phyloP scores from a whole-genome alignment of 257 asterid genomes.

The Jaltomata sinuosa region DNA sequence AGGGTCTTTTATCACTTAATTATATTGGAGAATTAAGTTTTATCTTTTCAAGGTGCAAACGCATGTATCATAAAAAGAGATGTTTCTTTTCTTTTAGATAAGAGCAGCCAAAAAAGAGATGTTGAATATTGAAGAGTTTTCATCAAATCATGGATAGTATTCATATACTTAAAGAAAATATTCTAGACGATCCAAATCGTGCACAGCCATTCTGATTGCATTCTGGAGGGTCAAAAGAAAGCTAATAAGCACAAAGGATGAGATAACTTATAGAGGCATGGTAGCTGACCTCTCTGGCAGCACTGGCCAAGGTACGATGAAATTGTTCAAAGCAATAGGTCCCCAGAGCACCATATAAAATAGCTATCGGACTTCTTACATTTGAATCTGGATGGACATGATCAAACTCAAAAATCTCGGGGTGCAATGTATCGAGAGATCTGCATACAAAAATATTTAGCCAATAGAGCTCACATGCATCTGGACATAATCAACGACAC shows the following conservation, averaged over 20 bases:
- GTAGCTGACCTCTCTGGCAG: slow-evolving; percentile 58
- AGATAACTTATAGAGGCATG: background rate
- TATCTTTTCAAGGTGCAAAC: background rate
- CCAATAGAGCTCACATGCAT: background rate
- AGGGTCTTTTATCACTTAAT: background rate
- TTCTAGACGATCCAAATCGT: background rate
- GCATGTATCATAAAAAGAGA: background rate
- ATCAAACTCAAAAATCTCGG: slow-evolving; percentile 90
- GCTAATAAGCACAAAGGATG: background rate
- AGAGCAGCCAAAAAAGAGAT: background rate
- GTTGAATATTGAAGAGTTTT: background rate
- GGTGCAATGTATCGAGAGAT: slow-evolving; percentile 57
- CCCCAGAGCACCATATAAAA: slow-evolving; percentile 93
- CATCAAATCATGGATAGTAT: background rate
- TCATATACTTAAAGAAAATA: background rate
- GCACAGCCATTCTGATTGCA: background rate
- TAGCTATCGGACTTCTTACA: slow-evolving; percentile 53
- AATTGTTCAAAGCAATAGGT: slow-evolving; percentile 79
- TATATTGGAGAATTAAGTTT: background rate
- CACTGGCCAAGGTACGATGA: slow-evolving; percentile 57
- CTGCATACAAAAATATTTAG: slow-evolving; percentile 29
- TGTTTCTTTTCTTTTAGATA: background rate
- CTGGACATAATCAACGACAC: background rate
- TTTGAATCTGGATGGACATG: slow-evolving; percentile 84
- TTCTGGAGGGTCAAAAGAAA: background rate